Base-by-base conservation (phyloP, 1,139 yeast genomes). In the Spathaspora sp. region DNA sequence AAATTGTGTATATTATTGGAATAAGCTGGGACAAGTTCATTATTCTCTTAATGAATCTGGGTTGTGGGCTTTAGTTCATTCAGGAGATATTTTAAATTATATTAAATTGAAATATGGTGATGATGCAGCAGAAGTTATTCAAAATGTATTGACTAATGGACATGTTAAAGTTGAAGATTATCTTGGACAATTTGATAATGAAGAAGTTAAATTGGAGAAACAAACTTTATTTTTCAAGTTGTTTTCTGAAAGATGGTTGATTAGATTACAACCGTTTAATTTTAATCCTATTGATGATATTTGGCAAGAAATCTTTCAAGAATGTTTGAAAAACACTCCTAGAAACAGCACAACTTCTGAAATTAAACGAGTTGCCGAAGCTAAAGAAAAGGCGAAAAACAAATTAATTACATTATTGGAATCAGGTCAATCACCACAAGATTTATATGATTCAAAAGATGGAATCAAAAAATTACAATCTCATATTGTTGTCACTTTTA, bases 61-160 rank as follows among this genome's bases (percentile, higher is more conserved):
- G 6, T 68, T 85, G 18, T 72, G 82, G 54, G 64, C 79, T 45
- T 70, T 89, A 45, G 62, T 90, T 27, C 88, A 89, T 64, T 76
- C 91, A 33, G 97, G 96, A 27, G 88, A 88, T 44, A 82, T 90
- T 50, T 73, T 89, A 34, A 67, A 78, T 39, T 74, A 75, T 46
- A 76, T 86, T 38, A 74, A 75, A 46, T 47, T 53, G 8, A 45
- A 50, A 11, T 68, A 70, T 47, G 78, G 74, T n/a, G 74, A 74
- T 24, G 71, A 70, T 11, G 70, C 79, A 25, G 87, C 91, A 0
- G 84, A 84, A 51, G 79, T 89, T 34, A 72, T 88, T n/a, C 90
- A 87, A 57, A 89, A 86, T 56, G 71, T 90, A 43, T 56, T 71
- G 74, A 56, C 77, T 73, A 43, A 74, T 74, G 69, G 98, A 80